These are phyloP conservation scores for Penicillium lagena DNA, from an alignment of 495 filamentous ascomycete species.

Conservation along the genomic window DNA sequence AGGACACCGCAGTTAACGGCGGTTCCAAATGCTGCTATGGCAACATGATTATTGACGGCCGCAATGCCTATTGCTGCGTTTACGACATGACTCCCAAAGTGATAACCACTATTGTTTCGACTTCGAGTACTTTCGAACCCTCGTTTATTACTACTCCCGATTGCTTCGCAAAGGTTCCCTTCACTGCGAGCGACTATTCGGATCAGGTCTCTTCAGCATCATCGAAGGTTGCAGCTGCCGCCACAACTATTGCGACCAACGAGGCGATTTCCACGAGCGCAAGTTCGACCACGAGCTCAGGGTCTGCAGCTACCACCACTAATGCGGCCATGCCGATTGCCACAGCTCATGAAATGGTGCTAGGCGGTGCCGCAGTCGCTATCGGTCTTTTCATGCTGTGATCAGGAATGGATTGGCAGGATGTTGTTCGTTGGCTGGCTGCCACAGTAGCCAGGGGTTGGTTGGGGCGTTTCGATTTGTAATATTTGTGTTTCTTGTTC, in stretches of 20 bases:
- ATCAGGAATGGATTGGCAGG: no score
- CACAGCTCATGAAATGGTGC: slow-evolving; percentile 4
- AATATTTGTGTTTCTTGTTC: no score
- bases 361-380: no score
- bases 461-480: no score
- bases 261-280: slow-evolving; percentile 1
- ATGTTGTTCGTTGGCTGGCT: no score
- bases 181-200: slow-evolving; percentile 14
- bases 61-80: slow-evolving; percentile 11
- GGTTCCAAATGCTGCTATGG: slow-evolving; percentile 15
- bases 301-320: slow-evolving; percentile 3
- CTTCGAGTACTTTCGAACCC: no score
- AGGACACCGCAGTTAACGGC: neutral
- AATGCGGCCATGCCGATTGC: slow-evolving; percentile 9
- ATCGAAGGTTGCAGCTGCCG: slow-evolving; percentile 4
- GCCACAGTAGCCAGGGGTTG: no score
- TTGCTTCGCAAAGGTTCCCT: slow-evolving; percentile 8
- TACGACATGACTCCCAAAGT: slow-evolving; percentile 2
- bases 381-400: no score
- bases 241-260: neutral
- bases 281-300: no score
- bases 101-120: neutral
- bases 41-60: slow-evolving; percentile 3
- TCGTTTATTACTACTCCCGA: no score
- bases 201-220: slow-evolving; percentile 11